Evolutionary conservation across 2,329 filamentous ascomycete species (phyloP).

Genomic region (Hymenoscyphus fraxineus): DNA sequence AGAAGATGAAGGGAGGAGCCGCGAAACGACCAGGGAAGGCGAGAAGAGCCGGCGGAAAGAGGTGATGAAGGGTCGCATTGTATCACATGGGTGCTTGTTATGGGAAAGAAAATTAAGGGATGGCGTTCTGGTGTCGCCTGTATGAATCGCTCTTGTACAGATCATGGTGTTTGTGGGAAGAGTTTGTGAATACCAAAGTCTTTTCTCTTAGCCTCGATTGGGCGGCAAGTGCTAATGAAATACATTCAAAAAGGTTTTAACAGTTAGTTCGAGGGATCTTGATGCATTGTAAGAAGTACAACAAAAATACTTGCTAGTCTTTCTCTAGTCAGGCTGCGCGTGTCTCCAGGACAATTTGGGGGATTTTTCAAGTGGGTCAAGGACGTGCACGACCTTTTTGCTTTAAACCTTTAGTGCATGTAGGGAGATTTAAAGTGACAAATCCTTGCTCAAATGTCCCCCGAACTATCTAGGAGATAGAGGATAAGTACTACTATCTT

Average conservation of each 20-base stretch:
- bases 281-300: background rate
- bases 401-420: background rate
- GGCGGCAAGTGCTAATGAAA: background rate
- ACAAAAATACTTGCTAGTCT: too few relatives aligned
- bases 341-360: too few relatives aligned
- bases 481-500: too few relatives aligned
- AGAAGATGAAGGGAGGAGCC: slow-evolving; percentile 73
- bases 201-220: background rate
- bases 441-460: too few relatives aligned
- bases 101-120: background rate
- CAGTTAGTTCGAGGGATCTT: background rate
- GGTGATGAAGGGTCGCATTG: slow-evolving; percentile 12
- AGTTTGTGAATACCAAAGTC: background rate
- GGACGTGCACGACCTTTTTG: too few relatives aligned
- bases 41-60: slow-evolving; percentile 33
- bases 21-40: slow-evolving; percentile 48
- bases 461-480: too few relatives aligned
- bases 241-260: background rate
- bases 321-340: background rate
- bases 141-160: background rate
- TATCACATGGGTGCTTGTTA: background rate
- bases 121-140: background rate
- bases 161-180: background rate
- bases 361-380: too few relatives aligned
- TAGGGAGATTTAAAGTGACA: too few relatives aligned